Evolutionary conservation across 768 basidiomycete species (phyloP), one percentile per base, ranked within the genome.

Genomic region (Mycena indigotica): DNA sequence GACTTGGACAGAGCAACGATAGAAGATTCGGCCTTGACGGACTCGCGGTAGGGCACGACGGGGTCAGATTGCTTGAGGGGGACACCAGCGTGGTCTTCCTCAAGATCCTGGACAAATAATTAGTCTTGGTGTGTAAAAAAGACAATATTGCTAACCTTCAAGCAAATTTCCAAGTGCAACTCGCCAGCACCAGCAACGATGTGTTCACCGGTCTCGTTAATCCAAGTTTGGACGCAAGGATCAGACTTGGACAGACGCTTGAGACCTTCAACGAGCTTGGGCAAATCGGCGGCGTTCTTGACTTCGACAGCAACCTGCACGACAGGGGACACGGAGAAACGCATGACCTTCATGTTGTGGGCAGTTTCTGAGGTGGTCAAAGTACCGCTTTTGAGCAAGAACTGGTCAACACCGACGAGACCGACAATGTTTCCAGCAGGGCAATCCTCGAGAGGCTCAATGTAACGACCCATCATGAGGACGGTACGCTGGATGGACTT

Each of bases 281-380:
- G 97, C 46, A 99, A 84, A 84, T 99, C 97, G 58, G 93, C 86
- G 57, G 97, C 94, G 75, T 98, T 99, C 89, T 98, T 98, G 77
- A 98, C 97, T 77, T 99, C 97, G 67, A 99, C 97, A 64, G 97
- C 93, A 70, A 98, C 94, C 73, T 87, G 97, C 44, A 99, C 97
- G 82, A 99, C 97, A 66, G 97, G 97, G 28, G 97, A 98, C 55
- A 99, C 97, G 74, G 95, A 98, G 86, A 98, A 98, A 80, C 91
- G 93, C 97, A 99, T 99, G 76, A 99, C 95, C 81, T 82, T 93
- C 95, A 99, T 97, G 84, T 99, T 99, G 84, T 99, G 97, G 51
- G 97, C 97, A 52, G 95, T 97, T 80, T 98, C 97, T 49, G 94
- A 94, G 59, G 92, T 87, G 59, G 97, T 99, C 70, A 99, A 86